Evolutionary conservation across 1,284 basidiomycete species (phyloP), one percentile per base, ranked within the genome.

Genomic region (Vanrija pseudolonga): DNA sequence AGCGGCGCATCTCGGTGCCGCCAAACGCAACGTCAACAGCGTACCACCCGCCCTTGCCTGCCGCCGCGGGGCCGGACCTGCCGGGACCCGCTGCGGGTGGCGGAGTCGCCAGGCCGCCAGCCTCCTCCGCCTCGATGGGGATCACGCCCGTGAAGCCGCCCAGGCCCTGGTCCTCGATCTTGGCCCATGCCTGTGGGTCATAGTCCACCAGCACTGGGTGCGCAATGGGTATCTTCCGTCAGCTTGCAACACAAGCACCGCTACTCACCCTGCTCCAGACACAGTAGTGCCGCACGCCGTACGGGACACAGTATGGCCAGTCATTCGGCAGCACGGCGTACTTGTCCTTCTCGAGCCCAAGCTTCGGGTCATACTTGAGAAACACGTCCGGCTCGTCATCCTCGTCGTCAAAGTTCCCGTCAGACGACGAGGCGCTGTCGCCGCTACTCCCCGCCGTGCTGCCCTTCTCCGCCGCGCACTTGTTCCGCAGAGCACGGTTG

Each of bases 301-400:
- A 66, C 0, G 74, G 74, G 4, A 70, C 53, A 51, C 66, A 69
- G 56, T 76, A 76, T 24, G 74, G 74, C 74, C 74, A 76, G 57
- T 76, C 74, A 49, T 76, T 76, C 3, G 66, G 64, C 18, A 76
- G 52, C 3, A 75, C 65, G 3, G 69, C 72, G 47, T 69, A 74
- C 48, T 68, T 66, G 2, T 61, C 59, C 9, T 20, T n/a, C 44
- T 74, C 72, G 7, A 74, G 51, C 4, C 64, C 64, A 19, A 47
- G 42, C 3, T 55, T 50, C 0, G 51, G 39, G 26, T 71, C 63
- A 47, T 59, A 73, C 20, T 55, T 55, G 15, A 73, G 57, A 53
- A 67, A 73, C 5, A 66, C 64, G 9, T 58, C 56, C 15, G 57
- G 45, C 12, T 57, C 51, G 19, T 52, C 53, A n/a, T 66, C 62